phyloP scores from a whole-genome alignment of 495 filamentous ascomycete species.

The Bathelium albidoporum region DNA sequence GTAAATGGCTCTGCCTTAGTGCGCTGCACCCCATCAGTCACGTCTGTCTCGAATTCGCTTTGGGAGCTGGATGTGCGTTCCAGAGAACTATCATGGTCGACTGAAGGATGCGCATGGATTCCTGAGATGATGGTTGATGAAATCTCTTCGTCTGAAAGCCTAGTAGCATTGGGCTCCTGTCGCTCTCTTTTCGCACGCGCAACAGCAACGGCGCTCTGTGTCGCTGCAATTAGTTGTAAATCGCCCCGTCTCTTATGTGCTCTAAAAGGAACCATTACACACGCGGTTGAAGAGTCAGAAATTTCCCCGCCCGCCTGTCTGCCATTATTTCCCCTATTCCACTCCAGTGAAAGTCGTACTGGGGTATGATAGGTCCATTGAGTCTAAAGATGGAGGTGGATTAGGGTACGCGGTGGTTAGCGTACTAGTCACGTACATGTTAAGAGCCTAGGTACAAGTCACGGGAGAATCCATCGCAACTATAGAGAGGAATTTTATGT shows the following conservation, averaged over 20 bases:
- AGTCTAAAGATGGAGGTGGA: neutral
- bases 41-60: conserved; percentile 2
- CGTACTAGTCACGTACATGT: no score
- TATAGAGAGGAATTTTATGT: no score
- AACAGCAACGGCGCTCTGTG: neutral
- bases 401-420: neutral
- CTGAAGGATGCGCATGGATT: neutral
- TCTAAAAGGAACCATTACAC: neutral
- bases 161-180: neutral
- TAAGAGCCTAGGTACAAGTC: no score
- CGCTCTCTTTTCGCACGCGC: neutral
- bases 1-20: neutral
- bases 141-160: neutral
- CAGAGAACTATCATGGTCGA: neutral
- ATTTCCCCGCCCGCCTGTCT: neutral
- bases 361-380: neutral
- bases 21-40: neutral
- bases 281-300: neutral
- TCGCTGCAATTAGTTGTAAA: neutral
- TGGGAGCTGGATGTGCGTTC: neutral
- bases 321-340: neutral
- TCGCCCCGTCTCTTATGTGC: neutral
- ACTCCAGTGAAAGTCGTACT: neutral
- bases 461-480: no score
- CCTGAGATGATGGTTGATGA: neutral